Conservation (phyloP, 2,329 filamentous ascomycete genomes). For the Diaporthe nobilis region DNA sequence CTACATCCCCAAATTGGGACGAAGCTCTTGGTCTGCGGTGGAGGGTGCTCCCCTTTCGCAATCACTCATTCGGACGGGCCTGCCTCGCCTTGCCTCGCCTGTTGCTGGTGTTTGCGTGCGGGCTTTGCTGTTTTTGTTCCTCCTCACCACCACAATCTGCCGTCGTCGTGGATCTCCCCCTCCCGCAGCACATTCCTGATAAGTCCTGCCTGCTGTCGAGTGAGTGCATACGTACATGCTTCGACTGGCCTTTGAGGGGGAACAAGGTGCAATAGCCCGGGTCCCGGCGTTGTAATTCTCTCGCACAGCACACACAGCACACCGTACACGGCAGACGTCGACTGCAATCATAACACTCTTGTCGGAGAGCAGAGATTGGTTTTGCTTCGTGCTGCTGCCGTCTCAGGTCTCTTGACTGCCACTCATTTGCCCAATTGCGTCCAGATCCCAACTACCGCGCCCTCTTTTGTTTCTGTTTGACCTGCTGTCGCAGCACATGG, state of each 20-base stretch:
- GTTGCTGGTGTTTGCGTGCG: conserved; percentile 18
- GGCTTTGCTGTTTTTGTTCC: conserved; percentile 21
- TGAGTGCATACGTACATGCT: neutral
- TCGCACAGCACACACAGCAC: neutral
- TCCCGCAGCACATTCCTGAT: conserved; percentile 6
- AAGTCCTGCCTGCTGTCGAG: conserved; percentile 18
- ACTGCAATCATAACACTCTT: neutral
- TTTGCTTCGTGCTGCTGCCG: conserved; percentile 22
- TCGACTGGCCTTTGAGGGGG: conserved; percentile 15
- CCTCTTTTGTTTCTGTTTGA: conserved; percentile 28
- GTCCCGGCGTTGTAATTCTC: conserved; percentile 2
- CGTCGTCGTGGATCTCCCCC: conserved; percentile 22
- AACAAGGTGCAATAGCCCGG: conserved; percentile 22
- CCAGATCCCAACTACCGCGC: conserved; percentile 23
- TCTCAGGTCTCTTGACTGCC: conserved; percentile 37
- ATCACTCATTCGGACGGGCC: neutral
- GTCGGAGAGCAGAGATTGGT: conserved; percentile 15
- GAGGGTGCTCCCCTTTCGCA: conserved; percentile 30
- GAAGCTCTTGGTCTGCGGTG: conserved; percentile 23
- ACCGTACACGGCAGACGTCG: neutral
- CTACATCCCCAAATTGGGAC: conserved; percentile 30
- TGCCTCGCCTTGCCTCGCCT: neutral
- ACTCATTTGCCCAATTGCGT: conserved; percentile 31
- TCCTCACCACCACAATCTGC: conserved; percentile 30
- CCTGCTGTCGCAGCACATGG: conserved; percentile 28